These are phyloP conservation scores for Colletotrichum tropicicola DNA, from an alignment of 2,329 filamentous ascomycete genomes.

Conservation along the genomic window DNA sequence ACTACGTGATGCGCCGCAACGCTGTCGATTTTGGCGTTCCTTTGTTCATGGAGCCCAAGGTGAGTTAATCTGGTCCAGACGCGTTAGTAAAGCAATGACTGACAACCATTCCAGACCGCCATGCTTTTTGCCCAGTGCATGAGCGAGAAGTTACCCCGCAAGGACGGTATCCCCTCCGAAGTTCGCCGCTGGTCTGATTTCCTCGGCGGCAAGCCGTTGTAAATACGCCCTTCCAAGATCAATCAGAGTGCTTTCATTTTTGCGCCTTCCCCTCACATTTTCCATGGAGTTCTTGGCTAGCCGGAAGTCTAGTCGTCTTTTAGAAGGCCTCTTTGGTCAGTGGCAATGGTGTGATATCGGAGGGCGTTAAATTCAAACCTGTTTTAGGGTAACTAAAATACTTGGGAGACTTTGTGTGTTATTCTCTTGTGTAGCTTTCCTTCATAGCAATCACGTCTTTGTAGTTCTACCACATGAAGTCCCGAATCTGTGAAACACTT, in stretches of 20 bases:
- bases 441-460: neutral
- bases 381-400: slow-evolving; percentile 6
- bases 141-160: slow-evolving; percentile 91
- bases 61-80: slow-evolving; percentile 46
- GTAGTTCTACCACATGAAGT: no score
- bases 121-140: slow-evolving; percentile 97
- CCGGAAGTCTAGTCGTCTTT: slow-evolving; percentile 17
- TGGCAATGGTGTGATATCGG: slow-evolving; percentile 10
- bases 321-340: neutral
- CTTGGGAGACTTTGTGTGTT: neutral
- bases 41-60: slow-evolving; percentile 98
- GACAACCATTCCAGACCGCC: slow-evolving; percentile 73
- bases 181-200: slow-evolving; percentile 97
- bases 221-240: slow-evolving; percentile 42
- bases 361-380: slow-evolving; percentile 1
- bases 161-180: slow-evolving; percentile 88
- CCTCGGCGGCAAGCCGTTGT: slow-evolving; percentile 85
- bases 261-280: neutral
- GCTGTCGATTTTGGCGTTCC: slow-evolving; percentile 98
- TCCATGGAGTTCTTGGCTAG: slow-evolving; percentile 16
- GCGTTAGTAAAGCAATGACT: slow-evolving; percentile 34
- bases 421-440: neutral
- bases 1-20: slow-evolving; percentile 98
- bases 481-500: no score
- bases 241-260: neutral